A percentile compares a stretch with the other conserved stretches of the same genome.
These are phyloP conservation scores for Hymenochaete sp. DNA, from an alignment of 1,284 basidiomycete species.

Conservation along the genomic window DNA sequence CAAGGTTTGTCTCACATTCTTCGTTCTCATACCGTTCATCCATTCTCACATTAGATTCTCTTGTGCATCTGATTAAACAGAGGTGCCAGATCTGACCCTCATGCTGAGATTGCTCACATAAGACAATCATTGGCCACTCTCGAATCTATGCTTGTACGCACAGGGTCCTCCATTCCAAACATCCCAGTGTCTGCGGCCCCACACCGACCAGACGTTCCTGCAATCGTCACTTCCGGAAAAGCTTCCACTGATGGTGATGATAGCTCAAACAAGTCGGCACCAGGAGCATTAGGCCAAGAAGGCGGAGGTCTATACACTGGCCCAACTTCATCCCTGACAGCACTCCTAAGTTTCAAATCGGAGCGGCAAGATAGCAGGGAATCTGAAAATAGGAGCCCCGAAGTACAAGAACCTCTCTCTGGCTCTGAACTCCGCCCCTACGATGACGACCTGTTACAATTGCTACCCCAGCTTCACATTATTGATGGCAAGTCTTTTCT, in stretches of 20 bases:
- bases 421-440: slow-evolving; percentile 29
- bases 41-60: neutral
- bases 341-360: slow-evolving; percentile 49
- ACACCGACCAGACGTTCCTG: neutral
- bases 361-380: slow-evolving; percentile 36
- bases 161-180: slow-evolving; percentile 8
- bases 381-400: slow-evolving; percentile 14
- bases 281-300: slow-evolving; percentile 58
- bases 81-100: slow-evolving; percentile 51
- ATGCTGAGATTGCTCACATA: slow-evolving; percentile 61
- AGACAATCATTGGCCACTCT: slow-evolving; percentile 65
- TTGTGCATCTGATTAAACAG: slow-evolving; percentile 25
- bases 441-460: slow-evolving; percentile 58
- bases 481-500: slow-evolving; percentile 42
- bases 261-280: slow-evolving; percentile 43
- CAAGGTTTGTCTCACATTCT: slow-evolving; percentile 22
- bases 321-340: slow-evolving; percentile 59
- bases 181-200: slow-evolving; percentile 14
- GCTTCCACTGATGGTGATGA: slow-evolving; percentile 19
- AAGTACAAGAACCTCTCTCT: neutral
- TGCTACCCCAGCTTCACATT: slow-evolving; percentile 53
- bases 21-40: neutral
- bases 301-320: slow-evolving; percentile 64
- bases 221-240: too few species aligned
- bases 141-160: slow-evolving; percentile 53